Evolutionary conservation across 2,329 filamentous ascomycete genomes (phyloP), one percentile per base, ranked within the genome.

Genomic region (Penicillium sp.): DNA sequence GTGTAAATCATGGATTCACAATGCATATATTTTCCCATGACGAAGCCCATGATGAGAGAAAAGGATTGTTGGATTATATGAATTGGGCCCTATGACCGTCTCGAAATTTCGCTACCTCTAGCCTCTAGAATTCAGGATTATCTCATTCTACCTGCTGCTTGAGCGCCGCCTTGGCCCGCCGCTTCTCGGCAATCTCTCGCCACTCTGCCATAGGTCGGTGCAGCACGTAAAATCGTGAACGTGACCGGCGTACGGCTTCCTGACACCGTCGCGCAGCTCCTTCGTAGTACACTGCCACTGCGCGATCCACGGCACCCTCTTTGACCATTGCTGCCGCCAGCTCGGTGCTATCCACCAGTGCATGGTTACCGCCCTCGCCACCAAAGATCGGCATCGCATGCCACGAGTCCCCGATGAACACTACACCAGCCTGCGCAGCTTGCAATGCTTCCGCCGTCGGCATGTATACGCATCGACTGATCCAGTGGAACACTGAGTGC

Each of bases 161-260:
- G 22, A 26, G 14, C 13, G 26, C 13, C 25, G 45, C 45, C 19
- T 26, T 28, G 45, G 14, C 26, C 45, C 25, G 19, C 45, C 25
- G 19, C 45, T 48, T 48, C 45, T 48, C 45, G 28, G 45, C 45
- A 48, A 48, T 26, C 13, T 48, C 45, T 14, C 45, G 45, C 45
- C 45, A 48, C 3, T 48, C 45, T 26, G 45, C 22, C 26, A 48
- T 48, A 6, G 45, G 45, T 28, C 45, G 45, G 19, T 48, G 45
- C 45, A 48, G 25, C 25, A 48, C 45, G 25, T 26, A 48, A 30
- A 48, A 48, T 28, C 45, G 45, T 14, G 22, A 26, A 14, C 25
- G 4, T 28, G 45, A 48, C 11, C 45, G 45, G 22, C 45, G 19
- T 16, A 48, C 45, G 13, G 45, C 45, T 26, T 48, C 45, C 14